Evolutionary conservation across 371 early-diverging fungal species (phyloP), one percentile per base, ranked within the genome.

Genomic region (Apophysomyces ossiformis): DNA sequence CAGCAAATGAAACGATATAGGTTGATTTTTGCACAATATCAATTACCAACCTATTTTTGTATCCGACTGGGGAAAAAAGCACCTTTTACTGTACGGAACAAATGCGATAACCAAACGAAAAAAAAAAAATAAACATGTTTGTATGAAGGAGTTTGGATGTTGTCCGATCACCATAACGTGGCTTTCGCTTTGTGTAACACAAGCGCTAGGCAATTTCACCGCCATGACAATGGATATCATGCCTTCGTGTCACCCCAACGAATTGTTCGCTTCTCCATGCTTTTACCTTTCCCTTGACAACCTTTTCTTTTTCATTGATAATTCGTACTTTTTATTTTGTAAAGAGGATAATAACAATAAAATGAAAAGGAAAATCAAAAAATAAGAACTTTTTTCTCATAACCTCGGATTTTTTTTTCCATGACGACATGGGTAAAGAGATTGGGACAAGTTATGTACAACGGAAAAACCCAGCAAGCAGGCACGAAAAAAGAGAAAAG

Each of bases 131-230:
- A 26, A 26, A 26, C 32, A 26, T 3, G 2, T 1, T 26, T 26
- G 3, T 1, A 26, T 26, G 32, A 26, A 26, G 32, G 32, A 26
- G 32, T 26, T 26, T 26, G 32, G 32, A 26, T 26, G 32, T 26
- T 26, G 32, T 26, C 54, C 54, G 54, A 50, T 50, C 54, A 50
- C 21, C 54, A 50, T 50, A 50, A 50, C 54, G 54, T 50, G 54
- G 54, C 54, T 50, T 26, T 9, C 21, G 21, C 54, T 16, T 50
- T 21, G 54, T 50, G 54, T 50, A 50, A 50, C 54, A 9, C 21
- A 21, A 9, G 21, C 18, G 21, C 9, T 26, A 2, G 21, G 54
- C 7, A 21, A 18, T 26, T n/a, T 21, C 8, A 26, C 21, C n/a
- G 54, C 21, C 54, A 26, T 50, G 21, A 50, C 54, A 50, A 50